Base-by-base conservation (phyloP, 1,284 basidiomycete species). In the Cryptococcus sp. region DNA sequence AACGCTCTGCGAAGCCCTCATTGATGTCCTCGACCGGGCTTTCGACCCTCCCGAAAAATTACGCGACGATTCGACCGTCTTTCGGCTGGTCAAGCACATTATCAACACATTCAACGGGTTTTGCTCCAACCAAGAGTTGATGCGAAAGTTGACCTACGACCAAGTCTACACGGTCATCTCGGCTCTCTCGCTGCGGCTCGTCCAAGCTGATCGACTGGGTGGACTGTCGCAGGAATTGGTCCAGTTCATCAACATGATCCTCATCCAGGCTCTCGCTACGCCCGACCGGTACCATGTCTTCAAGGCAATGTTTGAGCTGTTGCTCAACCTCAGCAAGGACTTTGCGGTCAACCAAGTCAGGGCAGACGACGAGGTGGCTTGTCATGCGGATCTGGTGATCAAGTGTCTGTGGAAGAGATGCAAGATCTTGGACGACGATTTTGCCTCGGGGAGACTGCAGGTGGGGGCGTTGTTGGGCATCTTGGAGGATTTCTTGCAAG, bases 391-490 rank as follows among this genome's bases (percentile, higher is more conserved):
- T 70, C 79, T 99, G 26, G 87, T 98, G 25, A 78, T 98, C 62
- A 98, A 98, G 77, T 99, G 95, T 72, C 82, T 98, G 28, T 98
- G 95, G 95, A 98, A 98, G 75, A 77, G 97, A 46, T 92, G 92
- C 9, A 82, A 94, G 58, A 91, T 89, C 57, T 87, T 97, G 40
- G 91, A 92, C 14, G 86, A 91, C 59, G 90, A 94, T 68, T 78
- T 99, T 39, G 81, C 82, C 55, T 86, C 90, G 47, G 78, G 82
- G 5, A 78, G 82, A 24, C 77, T 99, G 38, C 85, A 90, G 66
- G 85, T 92, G 18, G 84, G 89, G 16, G 86, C 90, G 57, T 75
- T 99, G 19, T 86, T 98, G 65, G 85, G 85, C n/a, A 86, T 93
- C 9, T 85, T 98, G 51, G 95, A 99, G 69, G 83, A 89, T 56